Evolutionary conservation across 129 eudicot species (phyloP).

Genomic region (Scalesia atractyloides): DNA sequence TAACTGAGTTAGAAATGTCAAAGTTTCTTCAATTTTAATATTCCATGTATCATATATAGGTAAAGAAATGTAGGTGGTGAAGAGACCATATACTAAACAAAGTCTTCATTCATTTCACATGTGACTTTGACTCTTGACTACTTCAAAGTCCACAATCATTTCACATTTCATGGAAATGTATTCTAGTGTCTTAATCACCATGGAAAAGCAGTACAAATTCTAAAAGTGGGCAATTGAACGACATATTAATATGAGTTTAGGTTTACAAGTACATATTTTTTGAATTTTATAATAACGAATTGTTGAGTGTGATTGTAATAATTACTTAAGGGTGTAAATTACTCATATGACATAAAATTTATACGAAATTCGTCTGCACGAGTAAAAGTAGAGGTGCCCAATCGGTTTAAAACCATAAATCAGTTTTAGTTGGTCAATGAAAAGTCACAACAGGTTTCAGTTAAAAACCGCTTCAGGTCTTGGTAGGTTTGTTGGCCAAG

Average conservation of each 20-base stretch:
- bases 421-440: too few relatives aligned
- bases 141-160: background rate
- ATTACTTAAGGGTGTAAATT: background rate
- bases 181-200: background rate
- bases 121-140: conserved; percentile 4
- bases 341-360: too few relatives aligned
- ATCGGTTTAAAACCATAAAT: too few relatives aligned
- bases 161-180: background rate
- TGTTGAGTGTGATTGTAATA: too few relatives aligned
- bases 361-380: too few relatives aligned
- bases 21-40: too few relatives aligned
- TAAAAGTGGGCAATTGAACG: background rate
- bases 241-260: background rate
- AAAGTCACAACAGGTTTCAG: too few relatives aligned
- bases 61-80: background rate
- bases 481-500: too few relatives aligned
- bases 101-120: background rate
- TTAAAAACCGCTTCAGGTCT: too few relatives aligned
- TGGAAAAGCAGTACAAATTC: background rate
- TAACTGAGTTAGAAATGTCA: too few relatives aligned
- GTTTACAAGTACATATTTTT: background rate
- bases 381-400: too few relatives aligned
- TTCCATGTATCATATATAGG: too few relatives aligned
- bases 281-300: background rate
- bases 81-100: background rate